phyloP scores from a whole-genome alignment of 2,329 filamentous ascomycete genomes.

The Metarhizium album region DNA sequence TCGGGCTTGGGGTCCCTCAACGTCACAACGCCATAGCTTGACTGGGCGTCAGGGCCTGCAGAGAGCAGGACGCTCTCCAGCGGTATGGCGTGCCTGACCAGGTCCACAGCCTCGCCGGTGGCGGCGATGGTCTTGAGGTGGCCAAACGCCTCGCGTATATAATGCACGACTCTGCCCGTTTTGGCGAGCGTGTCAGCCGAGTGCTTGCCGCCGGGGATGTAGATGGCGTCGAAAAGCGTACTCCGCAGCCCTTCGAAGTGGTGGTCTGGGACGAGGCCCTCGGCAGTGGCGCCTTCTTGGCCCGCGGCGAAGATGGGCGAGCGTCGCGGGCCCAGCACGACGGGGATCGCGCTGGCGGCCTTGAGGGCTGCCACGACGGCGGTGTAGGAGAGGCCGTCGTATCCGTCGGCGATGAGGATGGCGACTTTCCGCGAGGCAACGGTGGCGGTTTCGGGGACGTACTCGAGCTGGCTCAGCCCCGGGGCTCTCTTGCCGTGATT shows the following conservation, averaged over 20 bases:
- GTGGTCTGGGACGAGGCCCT: constrained; percentile 58
- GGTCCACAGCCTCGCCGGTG: constrained; percentile 57
- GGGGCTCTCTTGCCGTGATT: constrained; percentile 54
- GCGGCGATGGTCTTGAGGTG: constrained; percentile 73
- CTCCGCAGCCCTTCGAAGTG: constrained; percentile 71
- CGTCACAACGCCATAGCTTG: constrained; percentile 72
- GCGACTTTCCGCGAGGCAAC: constrained; percentile 63
- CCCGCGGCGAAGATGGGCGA: constrained; percentile 53
- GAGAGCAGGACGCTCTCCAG: constrained; percentile 32
- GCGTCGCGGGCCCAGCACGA: constrained; percentile 61
- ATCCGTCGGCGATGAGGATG: constrained; percentile 69
- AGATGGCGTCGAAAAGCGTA: constrained; percentile 71
- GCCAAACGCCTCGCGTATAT: constrained; percentile 70
- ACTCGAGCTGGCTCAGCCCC: constrained; percentile 59
- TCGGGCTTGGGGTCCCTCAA: constrained; percentile 41
- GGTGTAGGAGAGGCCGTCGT: constrained; percentile 54
- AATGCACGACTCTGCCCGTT: constrained; percentile 65
- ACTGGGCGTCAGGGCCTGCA: constrained; percentile 34
- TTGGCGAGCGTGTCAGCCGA: constrained; percentile 52
- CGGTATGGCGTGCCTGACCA: constrained; percentile 42
- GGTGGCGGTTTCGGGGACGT: constrained; percentile 48
- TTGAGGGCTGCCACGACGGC: constrained; percentile 53
- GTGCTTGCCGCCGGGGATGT: constrained; percentile 61
- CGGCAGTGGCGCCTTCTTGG: constrained; percentile 38
- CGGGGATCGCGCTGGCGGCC: constrained; percentile 53